These are phyloP conservation scores for Leccinum incarnatum DNA, from an alignment of 768 basidiomycete genomes.

Conservation along the genomic window DNA sequence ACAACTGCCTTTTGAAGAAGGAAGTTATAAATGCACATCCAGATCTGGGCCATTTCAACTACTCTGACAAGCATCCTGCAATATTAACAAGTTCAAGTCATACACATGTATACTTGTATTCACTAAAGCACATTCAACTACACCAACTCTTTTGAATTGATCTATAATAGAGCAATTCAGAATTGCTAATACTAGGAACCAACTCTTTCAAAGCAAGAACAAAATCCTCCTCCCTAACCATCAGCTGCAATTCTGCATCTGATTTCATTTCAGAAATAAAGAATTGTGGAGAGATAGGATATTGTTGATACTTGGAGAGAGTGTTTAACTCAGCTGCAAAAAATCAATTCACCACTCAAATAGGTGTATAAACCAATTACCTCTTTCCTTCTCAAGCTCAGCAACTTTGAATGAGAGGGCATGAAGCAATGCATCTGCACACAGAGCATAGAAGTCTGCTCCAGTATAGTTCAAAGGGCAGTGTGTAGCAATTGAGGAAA, in stretches of 20 bases:
- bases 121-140: neutral
- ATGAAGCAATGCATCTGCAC: constrained; percentile 93
- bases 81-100: neutral
- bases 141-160: constrained; percentile 40
- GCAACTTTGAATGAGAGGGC: constrained; percentile 90
- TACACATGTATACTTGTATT: neutral
- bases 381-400: constrained; percentile 72
- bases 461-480: constrained; percentile 96
- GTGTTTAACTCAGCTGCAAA: constrained; percentile 42
- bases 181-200: constrained; percentile 77
- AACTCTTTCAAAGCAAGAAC: constrained; percentile 64
- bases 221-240: constrained; percentile 79
- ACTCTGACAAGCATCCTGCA: neutral
- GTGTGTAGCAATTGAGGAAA: constrained; percentile 58
- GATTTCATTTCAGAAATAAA: constrained; percentile 83
- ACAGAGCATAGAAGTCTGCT: constrained; percentile 97
- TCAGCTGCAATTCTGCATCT: constrained; percentile 64
- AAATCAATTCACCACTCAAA: neutral
- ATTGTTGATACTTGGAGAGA: constrained; percentile 37
- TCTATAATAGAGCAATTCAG: constrained; percentile 84
- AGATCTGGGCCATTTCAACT: too few relatives aligned
- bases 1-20: too few relatives aligned
- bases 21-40: too few relatives aligned
- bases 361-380: constrained; percentile 31
- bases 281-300: constrained; percentile 84